Evolutionary conservation across 768 basidiomycete genomes (phyloP), one percentile per base, ranked within the genome.

Genomic region (Collybiopsis luxurians): DNA sequence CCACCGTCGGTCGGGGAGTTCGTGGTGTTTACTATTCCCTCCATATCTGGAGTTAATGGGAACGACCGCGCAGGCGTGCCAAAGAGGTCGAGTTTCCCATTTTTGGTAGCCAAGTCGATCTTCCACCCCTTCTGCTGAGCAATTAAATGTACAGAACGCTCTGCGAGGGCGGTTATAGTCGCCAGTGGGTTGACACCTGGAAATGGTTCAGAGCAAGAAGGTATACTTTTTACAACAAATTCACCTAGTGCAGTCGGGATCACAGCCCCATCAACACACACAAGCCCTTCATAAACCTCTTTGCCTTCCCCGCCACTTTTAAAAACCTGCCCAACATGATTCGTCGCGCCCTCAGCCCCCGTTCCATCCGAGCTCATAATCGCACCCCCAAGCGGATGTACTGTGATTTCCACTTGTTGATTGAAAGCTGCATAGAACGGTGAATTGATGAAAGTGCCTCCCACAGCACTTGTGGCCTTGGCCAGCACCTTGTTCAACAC

Each of bases 91-190:
- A 63, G 48, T 26, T 24, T 40, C 4, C 55, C 60, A 39, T 63
- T 63, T 24, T 27, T 39, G 4, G 54, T 47, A 26, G 10, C 51
- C n/a, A 23, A 30, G 51, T 59, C 46, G 27, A 57, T 15, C 10
- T 39, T 43, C 9, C 31, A 23, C 19, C 55, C 60, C 2, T 31
- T 48, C 13, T 44, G 17, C 13, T 53, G 38, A 5, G 57, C 45
- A 30, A 59, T 54, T 1, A 36, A 21, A 36, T 59, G 38, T 34
- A 63, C 60, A 21, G 58, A 57, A 31, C 60, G 57, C 36, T 63
- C 62, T 6, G 62, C 62, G n/a, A 63, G 55, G 15, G 62, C 62
- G 6, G 62, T 61, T 13, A 63, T 63, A 2, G 60, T 63, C 10
- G 62, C 62, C 44, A 64, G 53, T 13, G 61, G 61, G 50, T 61